phyloP scores from a whole-genome alignment of 306 rosid genomes.

The Vicia faba region DNA sequence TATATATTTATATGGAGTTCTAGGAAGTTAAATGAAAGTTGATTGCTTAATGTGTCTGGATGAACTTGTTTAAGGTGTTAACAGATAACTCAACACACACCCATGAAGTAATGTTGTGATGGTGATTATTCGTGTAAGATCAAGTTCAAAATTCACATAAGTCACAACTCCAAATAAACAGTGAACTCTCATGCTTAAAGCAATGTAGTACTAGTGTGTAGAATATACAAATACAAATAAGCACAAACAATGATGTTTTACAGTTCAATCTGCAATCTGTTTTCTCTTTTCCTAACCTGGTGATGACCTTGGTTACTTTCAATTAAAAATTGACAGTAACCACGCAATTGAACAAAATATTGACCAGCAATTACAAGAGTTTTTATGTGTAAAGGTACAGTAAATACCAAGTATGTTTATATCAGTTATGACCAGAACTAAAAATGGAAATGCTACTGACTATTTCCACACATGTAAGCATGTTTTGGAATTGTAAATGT shows the following conservation, averaged over 20 bases:
- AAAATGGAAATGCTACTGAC: conserved; percentile 14
- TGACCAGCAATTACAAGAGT: background rate
- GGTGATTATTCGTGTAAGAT: too few species aligned
- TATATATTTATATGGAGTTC: background rate
- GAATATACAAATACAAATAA: background rate
- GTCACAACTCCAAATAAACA: conserved; percentile 11
- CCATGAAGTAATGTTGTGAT: too few species aligned
- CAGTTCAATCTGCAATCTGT: conserved; percentile 8
- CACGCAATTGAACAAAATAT: background rate
- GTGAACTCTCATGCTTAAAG: background rate
- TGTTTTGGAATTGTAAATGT: conserved; percentile 3
- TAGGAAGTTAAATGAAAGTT: too few species aligned
- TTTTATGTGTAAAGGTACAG: background rate
- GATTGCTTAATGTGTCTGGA: too few species aligned
- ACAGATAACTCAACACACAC: too few species aligned
- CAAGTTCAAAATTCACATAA: too few species aligned
- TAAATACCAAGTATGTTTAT: conserved; percentile 3
- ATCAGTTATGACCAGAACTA: background rate
- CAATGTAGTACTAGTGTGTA: background rate
- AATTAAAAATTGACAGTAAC: background rate
- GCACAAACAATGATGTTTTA: background rate
- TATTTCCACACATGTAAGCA: background rate
- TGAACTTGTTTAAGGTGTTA: too few species aligned
- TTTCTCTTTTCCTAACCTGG: conserved; percentile 1
- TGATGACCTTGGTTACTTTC: background rate